phyloP scores from a whole-genome alignment of 106 monocot species.

The Acanthochlamys bracteata region DNA sequence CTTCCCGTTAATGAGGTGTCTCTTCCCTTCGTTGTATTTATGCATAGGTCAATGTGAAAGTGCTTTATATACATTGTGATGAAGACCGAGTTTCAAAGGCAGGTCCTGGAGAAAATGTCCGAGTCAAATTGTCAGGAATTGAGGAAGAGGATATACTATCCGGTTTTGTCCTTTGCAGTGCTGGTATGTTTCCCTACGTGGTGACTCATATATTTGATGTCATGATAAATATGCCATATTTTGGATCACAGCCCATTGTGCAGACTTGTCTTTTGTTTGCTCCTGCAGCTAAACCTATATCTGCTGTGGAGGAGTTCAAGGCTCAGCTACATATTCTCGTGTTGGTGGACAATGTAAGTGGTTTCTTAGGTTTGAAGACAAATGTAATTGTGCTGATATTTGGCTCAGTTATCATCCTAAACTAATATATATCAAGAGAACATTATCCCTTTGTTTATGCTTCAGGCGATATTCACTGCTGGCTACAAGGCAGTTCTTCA shows the following conservation, averaged over 20 bases:
- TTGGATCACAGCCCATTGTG: too few species aligned
- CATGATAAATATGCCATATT: neutral
- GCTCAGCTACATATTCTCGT: slow-evolving; percentile 95
- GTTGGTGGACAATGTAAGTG: slow-evolving; percentile 86
- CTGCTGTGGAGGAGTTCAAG: slow-evolving; percentile 56
- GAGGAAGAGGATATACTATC: slow-evolving; percentile 87
- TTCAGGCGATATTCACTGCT: slow-evolving; percentile 91
- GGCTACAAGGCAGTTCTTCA: slow-evolving; percentile 94
- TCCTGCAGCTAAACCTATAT: slow-evolving; percentile 61
- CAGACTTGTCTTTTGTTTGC: neutral
- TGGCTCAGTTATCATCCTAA: neutral
- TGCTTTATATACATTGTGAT: slow-evolving; percentile 61
- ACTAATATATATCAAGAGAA: neutral
- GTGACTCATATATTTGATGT: neutral
- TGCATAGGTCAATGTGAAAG: slow-evolving; percentile 76
- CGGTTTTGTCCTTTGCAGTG: slow-evolving; percentile 93
- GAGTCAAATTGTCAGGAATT: slow-evolving; percentile 78
- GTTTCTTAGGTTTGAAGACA: neutral
- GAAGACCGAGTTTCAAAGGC: slow-evolving; percentile 58
- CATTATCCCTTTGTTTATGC: neutral
- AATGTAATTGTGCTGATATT: too few species aligned
- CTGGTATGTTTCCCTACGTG: slow-evolving; percentile 34
- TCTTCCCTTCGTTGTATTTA: neutral
- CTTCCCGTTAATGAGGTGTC: neutral
- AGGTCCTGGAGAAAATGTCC: slow-evolving; percentile 88